Conservation (phyloP, 2,329 filamentous ascomycete genomes). For the Aureobasidium subglaciale region DNA sequence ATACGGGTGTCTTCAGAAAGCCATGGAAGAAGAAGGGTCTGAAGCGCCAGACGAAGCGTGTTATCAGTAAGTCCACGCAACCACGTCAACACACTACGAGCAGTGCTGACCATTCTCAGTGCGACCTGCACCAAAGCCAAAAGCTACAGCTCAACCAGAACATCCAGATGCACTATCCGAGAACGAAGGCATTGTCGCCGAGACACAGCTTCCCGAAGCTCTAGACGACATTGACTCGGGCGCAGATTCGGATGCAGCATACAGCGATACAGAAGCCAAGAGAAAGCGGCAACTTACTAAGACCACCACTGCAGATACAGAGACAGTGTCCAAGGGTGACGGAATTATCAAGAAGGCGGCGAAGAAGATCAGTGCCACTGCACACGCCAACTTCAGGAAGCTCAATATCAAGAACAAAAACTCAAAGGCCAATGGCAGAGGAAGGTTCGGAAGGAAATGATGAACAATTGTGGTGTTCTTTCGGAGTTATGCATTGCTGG, state of each 20-base stretch:
- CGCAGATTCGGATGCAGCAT: slow-evolving; percentile 4
- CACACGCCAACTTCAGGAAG: slow-evolving; percentile 42
- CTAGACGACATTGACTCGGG: background rate
- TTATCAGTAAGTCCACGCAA: slow-evolving; percentile 41
- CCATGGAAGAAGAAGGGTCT: slow-evolving; percentile 77
- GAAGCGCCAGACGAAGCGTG: slow-evolving; percentile 66
- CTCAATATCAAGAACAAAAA: slow-evolving; percentile 47
- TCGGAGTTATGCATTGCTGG: slow-evolving; percentile 6
- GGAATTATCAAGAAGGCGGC: slow-evolving; percentile 30
- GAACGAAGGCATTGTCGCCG: slow-evolving; percentile 4
- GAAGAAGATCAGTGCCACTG: slow-evolving; percentile 39
- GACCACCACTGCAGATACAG: slow-evolving; percentile 20
- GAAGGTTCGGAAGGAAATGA: slow-evolving; percentile 30
- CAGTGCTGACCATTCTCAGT: slow-evolving; percentile 6
- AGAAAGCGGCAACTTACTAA: background rate
- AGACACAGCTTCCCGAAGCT: slow-evolving; percentile 6
- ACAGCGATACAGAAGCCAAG: slow-evolving; percentile 14
- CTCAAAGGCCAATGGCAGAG: slow-evolving; percentile 35
- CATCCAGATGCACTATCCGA: background rate
- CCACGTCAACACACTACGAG: background rate
- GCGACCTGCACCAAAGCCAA: slow-evolving; percentile 26
- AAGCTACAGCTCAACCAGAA: slow-evolving; percentile 18
- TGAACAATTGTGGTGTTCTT: background rate
- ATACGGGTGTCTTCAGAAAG: slow-evolving; percentile 52
- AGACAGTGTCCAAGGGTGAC: slow-evolving; percentile 16